Conservation (phyloP, 2,329 filamentous ascomycete genomes). For the Fusarium chaquense region DNA sequence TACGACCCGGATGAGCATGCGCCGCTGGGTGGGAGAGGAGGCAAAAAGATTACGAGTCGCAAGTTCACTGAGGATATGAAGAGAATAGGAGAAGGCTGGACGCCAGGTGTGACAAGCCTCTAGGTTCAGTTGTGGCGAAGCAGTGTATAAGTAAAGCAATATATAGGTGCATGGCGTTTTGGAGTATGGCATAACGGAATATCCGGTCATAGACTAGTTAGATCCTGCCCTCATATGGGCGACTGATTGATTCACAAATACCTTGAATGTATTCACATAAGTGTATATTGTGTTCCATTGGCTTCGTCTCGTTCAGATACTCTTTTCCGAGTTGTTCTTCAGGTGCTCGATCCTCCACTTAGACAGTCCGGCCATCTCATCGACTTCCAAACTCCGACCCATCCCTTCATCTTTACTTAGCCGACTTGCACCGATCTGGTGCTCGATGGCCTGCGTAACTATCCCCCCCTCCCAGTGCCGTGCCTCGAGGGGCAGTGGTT, state of each 20-base stretch:
- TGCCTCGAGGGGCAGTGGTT: slow-evolving; percentile 71
- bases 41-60: slow-evolving; percentile 82
- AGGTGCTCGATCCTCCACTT: slow-evolving; percentile 54
- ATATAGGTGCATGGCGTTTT: slow-evolving; percentile 46
- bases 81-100: slow-evolving; percentile 87
- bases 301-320: slow-evolving; percentile 9
- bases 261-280: slow-evolving; percentile 12
- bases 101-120: slow-evolving; percentile 74
- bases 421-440: slow-evolving; percentile 5
- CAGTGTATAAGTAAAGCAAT: slow-evolving; percentile 34
- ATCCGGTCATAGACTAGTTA: slow-evolving; percentile 43
- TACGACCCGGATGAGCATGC: slow-evolving; percentile 89
- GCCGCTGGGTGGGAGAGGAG: slow-evolving; percentile 65
- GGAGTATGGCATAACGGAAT: slow-evolving; percentile 45
- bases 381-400: slow-evolving; percentile 52
- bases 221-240: slow-evolving; percentile 32
- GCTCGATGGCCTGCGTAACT: slow-evolving; percentile 42
- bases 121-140: slow-evolving; percentile 57
- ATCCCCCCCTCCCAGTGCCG: slow-evolving; percentile 72
- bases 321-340: slow-evolving; percentile 43
- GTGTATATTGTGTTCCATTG: not conserved
- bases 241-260: slow-evolving; percentile 28
- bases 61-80: slow-evolving; percentile 86
- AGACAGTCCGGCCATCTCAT: slow-evolving; percentile 56
- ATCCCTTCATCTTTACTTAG: slow-evolving; percentile 47